These are phyloP conservation scores for Diphasiastrum complanatum DNA, from an alignment of 83 land plant genomes.

Conservation along the genomic window DNA sequence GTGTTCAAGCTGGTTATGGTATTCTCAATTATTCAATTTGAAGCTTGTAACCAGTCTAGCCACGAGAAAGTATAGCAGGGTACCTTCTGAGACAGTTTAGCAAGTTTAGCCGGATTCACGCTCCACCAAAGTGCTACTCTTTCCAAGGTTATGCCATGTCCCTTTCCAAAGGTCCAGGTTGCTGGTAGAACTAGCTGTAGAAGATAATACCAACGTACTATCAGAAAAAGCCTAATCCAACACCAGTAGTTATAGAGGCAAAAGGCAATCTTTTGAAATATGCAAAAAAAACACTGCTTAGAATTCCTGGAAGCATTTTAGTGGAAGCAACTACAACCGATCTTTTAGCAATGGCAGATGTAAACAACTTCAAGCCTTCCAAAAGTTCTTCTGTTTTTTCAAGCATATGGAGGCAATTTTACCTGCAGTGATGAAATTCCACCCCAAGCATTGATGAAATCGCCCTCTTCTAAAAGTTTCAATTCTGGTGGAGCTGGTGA, in stretches of 20 bases:
- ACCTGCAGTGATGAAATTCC: slow-evolving; percentile 98
- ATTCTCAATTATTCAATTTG: too few species aligned
- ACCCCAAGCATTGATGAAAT: slow-evolving; percentile 94
- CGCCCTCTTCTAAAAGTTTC: slow-evolving; percentile 66
- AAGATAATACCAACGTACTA: neutral
- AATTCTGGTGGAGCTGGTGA: slow-evolving; percentile 78
- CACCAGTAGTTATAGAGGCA: neutral
- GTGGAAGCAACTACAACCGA: too few species aligned
- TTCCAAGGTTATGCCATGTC: slow-evolving; percentile 53
- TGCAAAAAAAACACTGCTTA: neutral
- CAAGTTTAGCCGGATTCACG: slow-evolving; percentile 79
- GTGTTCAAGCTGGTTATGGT: too few species aligned
- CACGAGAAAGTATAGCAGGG: neutral
- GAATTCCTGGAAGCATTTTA: too few species aligned
- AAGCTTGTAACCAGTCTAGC: too few species aligned
- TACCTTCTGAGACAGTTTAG: slow-evolving; percentile 63
- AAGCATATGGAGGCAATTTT: neutral
- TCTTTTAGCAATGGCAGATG: slow-evolving; percentile 2
- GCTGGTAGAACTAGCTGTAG: slow-evolving; percentile 87
- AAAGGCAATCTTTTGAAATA: neutral
- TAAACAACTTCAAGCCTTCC: neutral
- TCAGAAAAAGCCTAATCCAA: neutral
- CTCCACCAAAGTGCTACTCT: slow-evolving; percentile 80
- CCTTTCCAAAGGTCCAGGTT: slow-evolving; percentile 76
- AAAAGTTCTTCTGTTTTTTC: neutral